Evolutionary conservation across 2,329 filamentous ascomycete species (phyloP).

Genomic region (Esteya vermicola): DNA sequence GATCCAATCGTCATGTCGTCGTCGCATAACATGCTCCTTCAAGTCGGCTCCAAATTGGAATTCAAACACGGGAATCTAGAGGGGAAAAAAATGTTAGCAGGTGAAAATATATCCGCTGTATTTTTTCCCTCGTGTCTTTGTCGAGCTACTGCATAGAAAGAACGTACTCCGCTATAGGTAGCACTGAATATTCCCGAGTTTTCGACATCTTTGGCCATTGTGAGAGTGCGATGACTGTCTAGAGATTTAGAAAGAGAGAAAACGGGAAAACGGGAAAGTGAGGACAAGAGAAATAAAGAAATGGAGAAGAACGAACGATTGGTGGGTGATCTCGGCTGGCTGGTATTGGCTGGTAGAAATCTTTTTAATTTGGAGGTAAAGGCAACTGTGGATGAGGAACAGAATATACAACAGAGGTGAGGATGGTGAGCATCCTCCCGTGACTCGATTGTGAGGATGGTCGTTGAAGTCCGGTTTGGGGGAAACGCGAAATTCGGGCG

Average conservation of each 20-base stretch:
- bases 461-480: neutral
- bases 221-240: slow-evolving; percentile 3
- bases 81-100: slow-evolving; percentile 3
- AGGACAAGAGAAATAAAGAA: no score
- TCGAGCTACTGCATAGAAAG: no score
- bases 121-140: no score
- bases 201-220: slow-evolving; percentile 30
- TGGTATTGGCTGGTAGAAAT: neutral
- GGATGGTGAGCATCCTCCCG: no score
- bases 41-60: slow-evolving; percentile 69
- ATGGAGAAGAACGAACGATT: no score
- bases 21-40: slow-evolving; percentile 87
- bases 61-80: slow-evolving; percentile 85
- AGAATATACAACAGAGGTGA: no score
- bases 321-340: no score
- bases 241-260: neutral
- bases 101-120: neutral
- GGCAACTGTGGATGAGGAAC: neutral
- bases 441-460: neutral
- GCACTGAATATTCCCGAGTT: slow-evolving; percentile 48
- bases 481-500: neutral
- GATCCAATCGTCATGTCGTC: slow-evolving; percentile 89
- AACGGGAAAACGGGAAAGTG: neutral
- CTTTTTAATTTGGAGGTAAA: neutral
- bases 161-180: slow-evolving; percentile 49